A percentile compares a stretch with the other conserved stretches of the same genome.
phyloP scores from a whole-genome alignment of 306 rosid genomes.

The Cajanus cajan region DNA sequence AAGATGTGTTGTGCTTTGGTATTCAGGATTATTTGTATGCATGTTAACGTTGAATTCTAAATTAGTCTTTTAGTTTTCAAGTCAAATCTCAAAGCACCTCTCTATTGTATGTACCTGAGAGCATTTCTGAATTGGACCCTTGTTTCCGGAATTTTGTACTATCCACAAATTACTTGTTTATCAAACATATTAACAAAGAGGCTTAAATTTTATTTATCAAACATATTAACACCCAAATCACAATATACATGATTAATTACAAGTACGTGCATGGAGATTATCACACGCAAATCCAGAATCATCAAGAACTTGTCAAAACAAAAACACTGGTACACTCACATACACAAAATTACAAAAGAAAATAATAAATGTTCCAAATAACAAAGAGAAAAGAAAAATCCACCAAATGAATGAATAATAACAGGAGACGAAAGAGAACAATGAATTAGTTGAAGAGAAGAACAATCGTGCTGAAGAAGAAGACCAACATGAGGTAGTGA shows the following conservation, averaged over 20 bases:
- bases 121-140: neutral
- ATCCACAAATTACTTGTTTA: too few relatives aligned
- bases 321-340: neutral
- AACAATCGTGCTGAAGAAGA: conserved; percentile 21
- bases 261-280: neutral
- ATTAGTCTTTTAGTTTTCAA: neutral
- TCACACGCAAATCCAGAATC: neutral
- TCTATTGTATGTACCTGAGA: neutral
- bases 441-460: neutral
- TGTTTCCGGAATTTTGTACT: neutral
- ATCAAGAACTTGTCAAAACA: conserved; percentile 7
- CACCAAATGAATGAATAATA: neutral
- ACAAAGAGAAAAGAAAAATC: neutral
- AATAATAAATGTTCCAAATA: neutral
- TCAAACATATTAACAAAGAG: too few relatives aligned
- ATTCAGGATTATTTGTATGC: too few relatives aligned
- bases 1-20: conserved; percentile 18
- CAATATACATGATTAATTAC: conserved; percentile 17
- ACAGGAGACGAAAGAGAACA: neutral
- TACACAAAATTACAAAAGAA: conserved; percentile 16
- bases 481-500: neutral
- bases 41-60: neutral
- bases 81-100: neutral
- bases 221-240: conserved; percentile 13
- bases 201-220: neutral